These are phyloP conservation scores for Arthromyces matolae DNA, from an alignment of 768 basidiomycete genomes.

Conservation along the genomic window DNA sequence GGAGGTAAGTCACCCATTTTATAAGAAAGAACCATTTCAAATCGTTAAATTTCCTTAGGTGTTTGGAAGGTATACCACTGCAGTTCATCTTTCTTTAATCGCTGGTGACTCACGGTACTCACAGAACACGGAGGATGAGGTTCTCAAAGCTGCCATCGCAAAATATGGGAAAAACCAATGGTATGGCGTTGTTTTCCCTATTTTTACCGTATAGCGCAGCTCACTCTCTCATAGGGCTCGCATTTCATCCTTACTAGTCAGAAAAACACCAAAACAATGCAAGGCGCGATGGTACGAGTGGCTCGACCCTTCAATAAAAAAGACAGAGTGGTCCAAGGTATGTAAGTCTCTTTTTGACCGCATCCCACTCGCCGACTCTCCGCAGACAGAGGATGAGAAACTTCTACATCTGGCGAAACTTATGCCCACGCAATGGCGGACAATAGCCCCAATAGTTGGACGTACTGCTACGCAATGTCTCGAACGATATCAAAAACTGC, in stretches of 20 bases:
- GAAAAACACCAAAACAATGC: conserved; percentile 99
- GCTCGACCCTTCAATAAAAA: conserved; percentile 99
- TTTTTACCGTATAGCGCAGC: conserved; percentile 1
- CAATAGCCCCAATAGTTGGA: conserved; percentile 97
- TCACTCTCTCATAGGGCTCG: conserved; percentile 66
- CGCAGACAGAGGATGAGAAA: conserved; percentile 97
- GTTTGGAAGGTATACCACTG: conserved; percentile 78
- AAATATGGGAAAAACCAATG: conserved; percentile 98
- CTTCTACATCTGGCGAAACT: conserved; percentile 95
- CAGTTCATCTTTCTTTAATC: background rate
- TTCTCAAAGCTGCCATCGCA: conserved; percentile 97
- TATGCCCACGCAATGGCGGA: conserved; percentile 99
- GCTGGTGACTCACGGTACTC: background rate
- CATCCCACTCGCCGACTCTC: background rate
- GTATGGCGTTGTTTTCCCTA: conserved; percentile 30
- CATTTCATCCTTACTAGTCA: conserved; percentile 93
- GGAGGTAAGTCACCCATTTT: conserved; percentile 77
- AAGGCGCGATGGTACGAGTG: conserved; percentile 99
- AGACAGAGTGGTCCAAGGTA: conserved; percentile 99
- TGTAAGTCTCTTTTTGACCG: conserved; percentile 14
- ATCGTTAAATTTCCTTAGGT: too few relatives aligned
- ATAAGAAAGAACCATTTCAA: too few relatives aligned
- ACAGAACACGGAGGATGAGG: conserved; percentile 96
- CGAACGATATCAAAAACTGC: conserved; percentile 95
- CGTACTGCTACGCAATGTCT: conserved; percentile 97